Evolutionary conservation across 1,284 basidiomycete species (phyloP).

Genomic region (Sanghuangporus weigelae): DNA sequence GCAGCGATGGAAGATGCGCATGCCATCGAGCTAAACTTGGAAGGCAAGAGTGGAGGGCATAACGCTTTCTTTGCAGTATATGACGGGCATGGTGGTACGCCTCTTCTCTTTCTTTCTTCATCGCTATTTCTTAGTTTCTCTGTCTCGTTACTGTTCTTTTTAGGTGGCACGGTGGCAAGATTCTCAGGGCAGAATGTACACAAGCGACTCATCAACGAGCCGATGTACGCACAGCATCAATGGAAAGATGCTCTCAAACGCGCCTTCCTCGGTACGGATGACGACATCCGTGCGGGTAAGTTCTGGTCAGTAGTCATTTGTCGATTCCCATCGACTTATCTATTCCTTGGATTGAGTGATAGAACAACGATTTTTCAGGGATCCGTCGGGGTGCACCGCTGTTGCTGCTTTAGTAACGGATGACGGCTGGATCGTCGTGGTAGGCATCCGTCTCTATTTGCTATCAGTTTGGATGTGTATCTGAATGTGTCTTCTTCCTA

Average conservation of each 20-base stretch:
- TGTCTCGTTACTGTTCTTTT: neutral
- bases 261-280: constrained; percentile 92
- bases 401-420: constrained; percentile 82
- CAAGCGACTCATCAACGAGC: constrained; percentile 69
- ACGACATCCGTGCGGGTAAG: constrained; percentile 85
- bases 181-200: constrained; percentile 91
- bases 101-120: constrained; percentile 26
- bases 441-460: constrained; percentile 34
- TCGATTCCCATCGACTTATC: constrained; percentile 15
- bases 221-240: constrained; percentile 64
- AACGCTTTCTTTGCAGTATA: constrained; percentile 95
- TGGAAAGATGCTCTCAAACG: constrained; percentile 81
- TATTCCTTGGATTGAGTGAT: constrained; percentile 18
- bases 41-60: constrained; percentile 37
- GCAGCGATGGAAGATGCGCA: constrained; percentile 98
- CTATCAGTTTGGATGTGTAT: neutral
- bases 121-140: constrained; percentile 13
- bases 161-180: constrained; percentile 85
- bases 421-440: constrained; percentile 77
- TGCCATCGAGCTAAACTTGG: constrained; percentile 71
- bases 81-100: constrained; percentile 95
- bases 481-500: constrained; percentile 27
- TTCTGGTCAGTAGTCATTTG: constrained; percentile 12
- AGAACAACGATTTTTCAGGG: constrained; percentile 86
- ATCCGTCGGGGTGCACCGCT: constrained; percentile 96